Evolutionary conservation across 2,329 filamentous ascomycete genomes (phyloP), one percentile per base, ranked within the genome.

Genomic region (Annulohypoxylon truncatum): DNA sequence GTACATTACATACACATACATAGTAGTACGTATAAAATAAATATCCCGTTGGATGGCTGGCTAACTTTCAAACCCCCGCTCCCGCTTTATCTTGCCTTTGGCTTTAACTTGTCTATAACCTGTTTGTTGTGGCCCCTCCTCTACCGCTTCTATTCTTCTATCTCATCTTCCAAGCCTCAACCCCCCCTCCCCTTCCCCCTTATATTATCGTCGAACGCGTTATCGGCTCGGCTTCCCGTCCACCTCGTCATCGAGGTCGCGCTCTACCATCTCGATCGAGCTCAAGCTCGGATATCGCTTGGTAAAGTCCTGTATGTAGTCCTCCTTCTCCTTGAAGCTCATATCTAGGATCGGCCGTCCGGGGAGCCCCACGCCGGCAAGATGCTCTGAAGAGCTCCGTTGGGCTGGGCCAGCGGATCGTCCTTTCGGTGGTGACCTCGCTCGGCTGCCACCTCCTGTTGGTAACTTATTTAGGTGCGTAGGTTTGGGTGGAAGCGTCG

Each of bases 251-350:
- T 77, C 79, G 61, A 86, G 76, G 56, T 87, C 91, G 65, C 89
- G 87, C 80, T 96, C 92, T n/a, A 93, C 91, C 89, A 95, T 92
- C 81, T 97, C 94, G 71, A 97, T 87, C 8, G 93, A 87, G 60
- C 89, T 90, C 63, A 98, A 81, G 76, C 92, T 96, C 0, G 95
- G 95, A 79, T 94, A 97, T 63, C 93, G 85, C 79, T 94, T 94
- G 66, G 90, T 90, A 77, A 98, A 97, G 75, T 92, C 79, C 64
- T 81, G 79, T 46, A 90, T 78, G 73, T 90, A 90, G 71, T 94
- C 92, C 47, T 89, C 88, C 75, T 83, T 87, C 72, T 90, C 85
- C 69, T 83, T 81, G 2, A 80, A 76, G 58, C 82, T 84, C 86
- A 88, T 89, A 44, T 86, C 84, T 62, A 87, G 74, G 53, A 80